These are phyloP conservation scores for Diaporthe amygdali DNA, from an alignment of 2,329 filamentous ascomycete species.

Conservation along the genomic window DNA sequence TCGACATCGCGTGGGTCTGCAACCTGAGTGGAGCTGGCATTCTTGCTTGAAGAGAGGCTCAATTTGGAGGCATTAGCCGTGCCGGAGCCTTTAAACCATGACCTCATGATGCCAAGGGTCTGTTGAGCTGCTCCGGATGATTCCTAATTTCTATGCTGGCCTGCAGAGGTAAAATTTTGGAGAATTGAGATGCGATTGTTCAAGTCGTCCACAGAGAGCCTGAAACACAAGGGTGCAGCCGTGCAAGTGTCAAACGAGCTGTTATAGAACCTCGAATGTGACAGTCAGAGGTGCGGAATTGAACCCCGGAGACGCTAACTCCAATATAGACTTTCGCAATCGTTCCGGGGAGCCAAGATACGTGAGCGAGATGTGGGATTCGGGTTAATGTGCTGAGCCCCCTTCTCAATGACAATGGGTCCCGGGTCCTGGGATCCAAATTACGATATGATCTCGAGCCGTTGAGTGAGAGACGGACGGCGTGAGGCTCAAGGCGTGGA, in stretches of 20 bases:
- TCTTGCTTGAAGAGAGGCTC: constrained; percentile 11
- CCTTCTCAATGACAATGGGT: neutral
- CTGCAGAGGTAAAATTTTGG: neutral
- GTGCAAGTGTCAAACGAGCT: neutral
- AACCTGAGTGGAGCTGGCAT: constrained; percentile 22
- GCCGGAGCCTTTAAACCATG: constrained; percentile 22
- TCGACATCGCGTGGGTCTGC: constrained; percentile 41
- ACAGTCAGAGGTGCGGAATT: neutral
- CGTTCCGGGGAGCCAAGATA: neutral
- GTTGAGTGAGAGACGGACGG: neutral
- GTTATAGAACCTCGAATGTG: constrained; percentile 1
- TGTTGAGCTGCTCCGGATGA: neutral
- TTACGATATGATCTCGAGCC: neutral
- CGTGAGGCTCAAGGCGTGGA: neutral
- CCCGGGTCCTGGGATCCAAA: neutral
- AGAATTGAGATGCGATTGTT: neutral
- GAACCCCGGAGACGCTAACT: neutral
- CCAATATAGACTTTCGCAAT: neutral
- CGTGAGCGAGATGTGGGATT: neutral
- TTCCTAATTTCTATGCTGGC: neutral
- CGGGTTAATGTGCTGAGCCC: neutral
- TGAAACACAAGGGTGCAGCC: neutral
- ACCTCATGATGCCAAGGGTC: constrained; percentile 12
- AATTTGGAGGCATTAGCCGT: constrained; percentile 12
- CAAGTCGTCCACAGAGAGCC: neutral